Conservation (phyloP, 2,329 filamentous ascomycete species). For the Clathrospora elynae region DNA sequence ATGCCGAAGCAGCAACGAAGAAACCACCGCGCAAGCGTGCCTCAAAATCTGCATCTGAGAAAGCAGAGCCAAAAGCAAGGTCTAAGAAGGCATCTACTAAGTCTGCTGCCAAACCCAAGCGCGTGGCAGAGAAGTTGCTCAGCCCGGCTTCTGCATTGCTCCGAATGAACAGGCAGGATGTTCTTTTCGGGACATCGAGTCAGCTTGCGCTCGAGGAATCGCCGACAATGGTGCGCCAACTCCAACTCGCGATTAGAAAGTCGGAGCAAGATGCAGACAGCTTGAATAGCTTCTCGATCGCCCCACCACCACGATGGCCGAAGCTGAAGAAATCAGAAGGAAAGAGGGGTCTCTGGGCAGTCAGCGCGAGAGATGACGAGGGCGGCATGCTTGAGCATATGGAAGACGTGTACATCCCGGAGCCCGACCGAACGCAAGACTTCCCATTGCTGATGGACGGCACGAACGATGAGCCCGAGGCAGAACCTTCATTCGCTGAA, state of each 20-base stretch:
- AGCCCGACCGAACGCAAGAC: constrained; percentile 41
- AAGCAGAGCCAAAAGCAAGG: constrained; percentile 22
- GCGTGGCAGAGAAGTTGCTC: constrained; percentile 43
- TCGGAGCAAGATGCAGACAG: constrained; percentile 36
- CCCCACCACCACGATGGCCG: constrained; percentile 20
- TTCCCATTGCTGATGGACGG: constrained; percentile 35
- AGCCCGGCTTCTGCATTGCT: constrained; percentile 41
- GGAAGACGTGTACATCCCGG: constrained; percentile 34
- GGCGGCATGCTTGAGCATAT: constrained; percentile 38
- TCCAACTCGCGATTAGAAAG: constrained; percentile 43
- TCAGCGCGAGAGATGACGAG: constrained; percentile 40
- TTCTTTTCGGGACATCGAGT: constrained; percentile 50
- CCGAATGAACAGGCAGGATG: constrained; percentile 39
- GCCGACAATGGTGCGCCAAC: constrained; percentile 42
- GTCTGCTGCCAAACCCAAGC: constrained; percentile 32
- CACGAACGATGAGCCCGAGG: constrained; percentile 11
- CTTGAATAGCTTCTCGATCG: not conserved
- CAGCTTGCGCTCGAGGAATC: constrained; percentile 48
- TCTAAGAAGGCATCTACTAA: constrained; percentile 35
- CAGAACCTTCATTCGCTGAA: constrained; percentile 17
- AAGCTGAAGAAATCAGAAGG: constrained; percentile 26
- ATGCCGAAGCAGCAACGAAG: constrained; percentile 14
- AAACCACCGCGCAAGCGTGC: constrained; percentile 31
- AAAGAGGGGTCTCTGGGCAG: constrained; percentile 40
- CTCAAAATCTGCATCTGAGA: constrained; percentile 26